Percentiles rank a stretch among this genome's conserved stretches.
These are phyloP conservation scores for Hansenula sp. DNA, from an alignment of 1,139 yeast genomes.

Conservation along the genomic window DNA sequence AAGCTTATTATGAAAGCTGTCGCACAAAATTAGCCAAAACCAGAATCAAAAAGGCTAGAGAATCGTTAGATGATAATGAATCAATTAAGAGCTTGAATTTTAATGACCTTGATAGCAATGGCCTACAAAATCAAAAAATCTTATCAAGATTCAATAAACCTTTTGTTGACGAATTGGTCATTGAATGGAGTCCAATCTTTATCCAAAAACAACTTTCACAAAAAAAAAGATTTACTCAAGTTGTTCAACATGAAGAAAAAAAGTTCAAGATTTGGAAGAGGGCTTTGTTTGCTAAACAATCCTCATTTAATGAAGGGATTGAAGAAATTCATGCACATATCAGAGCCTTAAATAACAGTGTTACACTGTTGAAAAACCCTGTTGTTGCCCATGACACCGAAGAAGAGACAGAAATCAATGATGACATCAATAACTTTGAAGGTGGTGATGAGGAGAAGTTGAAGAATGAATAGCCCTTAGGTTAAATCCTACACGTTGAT, in stretches of 20 bases:
- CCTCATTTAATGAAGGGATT: constrained; percentile 51
- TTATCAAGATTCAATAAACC: constrained; percentile 37
- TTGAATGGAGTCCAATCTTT: constrained; percentile 46
- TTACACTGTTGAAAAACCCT: constrained; percentile 24
- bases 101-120: constrained; percentile 27
- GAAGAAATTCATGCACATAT: constrained; percentile 38
- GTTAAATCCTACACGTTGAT: too few species aligned
- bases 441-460: not conserved
- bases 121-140: constrained; percentile 30
- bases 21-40: constrained; percentile 41
- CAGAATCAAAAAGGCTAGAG: constrained; percentile 31
- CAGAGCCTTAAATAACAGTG: constrained; percentile 35
- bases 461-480: too few species aligned
- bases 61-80: constrained; percentile 24
- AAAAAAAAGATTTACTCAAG: constrained; percentile 44
- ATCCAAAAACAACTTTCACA: constrained; percentile 41
- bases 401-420: not conserved
- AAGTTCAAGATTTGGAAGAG: constrained; percentile 66
- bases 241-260: constrained; percentile 50
- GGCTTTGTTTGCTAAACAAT: constrained; percentile 54
- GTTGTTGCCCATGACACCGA: not conserved
- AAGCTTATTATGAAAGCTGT: constrained; percentile 51
- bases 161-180: constrained; percentile 35
- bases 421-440: not conserved
- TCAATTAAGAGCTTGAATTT: constrained; percentile 21